Percentiles rank a stretch among this genome's conserved stretches.
phyloP scores from a whole-genome alignment of 768 basidiomycete genomes.

The Cystobasidium onofrii region DNA sequence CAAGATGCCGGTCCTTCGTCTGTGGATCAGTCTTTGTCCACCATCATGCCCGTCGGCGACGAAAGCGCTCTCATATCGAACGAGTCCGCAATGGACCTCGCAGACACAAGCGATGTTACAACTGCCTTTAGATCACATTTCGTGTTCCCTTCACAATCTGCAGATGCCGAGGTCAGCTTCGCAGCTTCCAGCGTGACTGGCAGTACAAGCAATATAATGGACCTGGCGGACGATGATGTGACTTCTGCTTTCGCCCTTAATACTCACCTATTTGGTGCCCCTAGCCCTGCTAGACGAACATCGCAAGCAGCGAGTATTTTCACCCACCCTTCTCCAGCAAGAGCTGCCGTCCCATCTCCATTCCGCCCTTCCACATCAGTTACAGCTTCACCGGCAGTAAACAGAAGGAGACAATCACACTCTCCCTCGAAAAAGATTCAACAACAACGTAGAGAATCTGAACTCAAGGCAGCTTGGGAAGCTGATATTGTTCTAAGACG shows the following conservation, averaged over 20 bases:
- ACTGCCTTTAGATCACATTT: slow-evolving; percentile 8
- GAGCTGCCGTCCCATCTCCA: background rate
- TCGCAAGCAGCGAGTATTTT: background rate
- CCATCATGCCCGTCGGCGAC: background rate
- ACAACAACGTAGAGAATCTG: background rate
- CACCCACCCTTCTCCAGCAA: background rate
- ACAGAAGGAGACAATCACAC: background rate
- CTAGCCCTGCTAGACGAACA: background rate
- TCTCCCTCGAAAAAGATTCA: background rate
- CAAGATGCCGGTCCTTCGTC: background rate
- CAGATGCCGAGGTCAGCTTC: background rate
- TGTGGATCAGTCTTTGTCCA: background rate
- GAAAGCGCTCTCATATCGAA: slow-evolving; percentile 1
- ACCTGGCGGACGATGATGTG: slow-evolving; percentile 22
- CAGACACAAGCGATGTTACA: slow-evolving; percentile 5
- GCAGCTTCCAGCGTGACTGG: background rate
- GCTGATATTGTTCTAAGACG: background rate
- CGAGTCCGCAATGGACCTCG: slow-evolving; percentile 13
- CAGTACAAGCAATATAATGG: slow-evolving; percentile 15
- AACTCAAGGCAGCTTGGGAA: background rate
- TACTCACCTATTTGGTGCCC: background rate
- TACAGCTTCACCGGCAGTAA: background rate
- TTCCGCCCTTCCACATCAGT: background rate
- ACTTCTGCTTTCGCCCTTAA: slow-evolving; percentile 28
- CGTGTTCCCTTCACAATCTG: background rate